phyloP scores from a whole-genome alignment of 805 yeast species.

The Starmerella sp. region DNA sequence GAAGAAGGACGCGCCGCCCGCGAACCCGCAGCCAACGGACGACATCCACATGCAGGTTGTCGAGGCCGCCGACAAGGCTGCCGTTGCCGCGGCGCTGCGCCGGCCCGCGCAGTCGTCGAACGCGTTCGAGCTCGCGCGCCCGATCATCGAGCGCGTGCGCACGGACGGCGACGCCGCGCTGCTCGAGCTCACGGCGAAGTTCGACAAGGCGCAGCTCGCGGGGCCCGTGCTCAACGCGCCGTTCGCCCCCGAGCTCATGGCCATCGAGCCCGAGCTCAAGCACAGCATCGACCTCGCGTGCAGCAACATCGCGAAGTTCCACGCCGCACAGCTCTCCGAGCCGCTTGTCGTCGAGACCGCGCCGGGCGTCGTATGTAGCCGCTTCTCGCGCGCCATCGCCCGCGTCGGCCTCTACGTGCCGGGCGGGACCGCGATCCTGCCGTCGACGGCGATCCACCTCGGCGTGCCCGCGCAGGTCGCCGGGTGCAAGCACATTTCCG shows the following conservation, averaged over 20 bases:
- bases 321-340: slow-evolving; percentile 73
- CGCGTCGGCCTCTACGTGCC: slow-evolving; percentile 94
- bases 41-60: slow-evolving; percentile 25
- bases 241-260: slow-evolving; percentile 66
- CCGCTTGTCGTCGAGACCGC: slow-evolving; percentile 75
- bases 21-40: slow-evolving; percentile 2
- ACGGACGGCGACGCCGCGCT: slow-evolving; percentile 75
- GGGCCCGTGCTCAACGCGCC: slow-evolving; percentile 80
- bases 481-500: slow-evolving; percentile 79
- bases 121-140: slow-evolving; percentile 84
- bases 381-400: slow-evolving; percentile 91
- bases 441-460: slow-evolving; percentile 94
- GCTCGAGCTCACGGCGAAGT: slow-evolving; percentile 78
- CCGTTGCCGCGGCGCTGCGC: slow-evolving; percentile 52
- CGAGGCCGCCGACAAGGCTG: slow-evolving; percentile 30
- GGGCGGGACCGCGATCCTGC: slow-evolving; percentile 97
- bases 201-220: slow-evolving; percentile 67
- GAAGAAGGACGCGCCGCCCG: not conserved
- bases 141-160: slow-evolving; percentile 73
- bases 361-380: slow-evolving; percentile 87
- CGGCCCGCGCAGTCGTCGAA: slow-evolving; percentile 96
- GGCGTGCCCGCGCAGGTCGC: slow-evolving; percentile 99
- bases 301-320: slow-evolving; percentile 81
- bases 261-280: slow-evolving; percentile 60
- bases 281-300: slow-evolving; percentile 82